phyloP scores from a whole-genome alignment of 805 yeast genomes.

The Candida boleticola region DNA sequence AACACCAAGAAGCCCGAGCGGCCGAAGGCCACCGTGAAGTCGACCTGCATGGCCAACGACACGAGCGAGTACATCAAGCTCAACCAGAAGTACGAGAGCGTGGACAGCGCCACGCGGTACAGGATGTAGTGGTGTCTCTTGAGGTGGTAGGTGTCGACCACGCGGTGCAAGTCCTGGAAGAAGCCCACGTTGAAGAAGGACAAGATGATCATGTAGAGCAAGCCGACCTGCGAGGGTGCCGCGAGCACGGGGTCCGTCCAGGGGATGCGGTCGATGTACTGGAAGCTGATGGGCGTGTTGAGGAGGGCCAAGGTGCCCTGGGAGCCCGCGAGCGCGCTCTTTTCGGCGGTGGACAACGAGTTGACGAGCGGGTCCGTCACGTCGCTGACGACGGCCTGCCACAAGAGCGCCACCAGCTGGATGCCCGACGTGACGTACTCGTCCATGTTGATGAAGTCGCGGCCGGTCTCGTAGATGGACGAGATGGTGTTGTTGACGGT shows the following conservation, averaged over 20 bases:
- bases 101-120: constrained; percentile 52
- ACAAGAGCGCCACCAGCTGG: constrained; percentile 29
- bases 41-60: constrained; percentile 66
- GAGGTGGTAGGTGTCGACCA: constrained; percentile 43
- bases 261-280: constrained; percentile 47
- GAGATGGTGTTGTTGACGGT: constrained; percentile 30
- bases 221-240: constrained; percentile 75
- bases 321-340: neutral
- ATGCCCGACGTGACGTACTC: constrained; percentile 43
- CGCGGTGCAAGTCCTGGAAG: constrained; percentile 52
- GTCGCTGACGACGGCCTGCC: constrained; percentile 23
- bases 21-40: constrained; percentile 58
- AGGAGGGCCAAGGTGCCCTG: constrained; percentile 12
- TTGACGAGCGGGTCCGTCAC: constrained; percentile 15
- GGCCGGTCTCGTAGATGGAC: constrained; percentile 56
- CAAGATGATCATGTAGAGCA: constrained; percentile 66
- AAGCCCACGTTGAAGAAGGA: constrained; percentile 71
- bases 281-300: constrained; percentile 33
- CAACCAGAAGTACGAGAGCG: constrained; percentile 52
- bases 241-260: constrained; percentile 46
- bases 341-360: constrained; percentile 11
- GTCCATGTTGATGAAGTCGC: constrained; percentile 54
- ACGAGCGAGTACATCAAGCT: constrained; percentile 60
- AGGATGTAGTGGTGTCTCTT: constrained; percentile 45
- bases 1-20: constrained; percentile 68